Evolutionary conservation across 768 basidiomycete genomes (phyloP), one percentile per base, ranked within the genome.

Genomic region (Suillus alpinus): DNA sequence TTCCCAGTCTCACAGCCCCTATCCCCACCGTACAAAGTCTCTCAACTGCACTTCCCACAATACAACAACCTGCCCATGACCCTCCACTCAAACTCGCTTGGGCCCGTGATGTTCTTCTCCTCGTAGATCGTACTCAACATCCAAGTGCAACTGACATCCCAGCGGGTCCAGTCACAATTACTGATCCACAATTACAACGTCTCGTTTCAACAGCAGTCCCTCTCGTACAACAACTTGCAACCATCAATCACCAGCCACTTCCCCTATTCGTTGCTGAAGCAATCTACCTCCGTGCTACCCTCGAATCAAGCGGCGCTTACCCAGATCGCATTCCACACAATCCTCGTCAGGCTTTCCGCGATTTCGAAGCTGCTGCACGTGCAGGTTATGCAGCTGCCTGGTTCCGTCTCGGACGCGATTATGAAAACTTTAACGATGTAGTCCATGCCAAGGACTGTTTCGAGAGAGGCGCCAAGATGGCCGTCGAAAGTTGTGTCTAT

Each of bases 321-420:
- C 90, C 92, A 0, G 81, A 85, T 12, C 78, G 83, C 62, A 66
- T 91, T 23, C 78, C 78, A 0, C 84, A 83, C 60, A 91, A 91
- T 68, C 88, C 89, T 2, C 81, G 92, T 5, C 68, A 80, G 7
- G 94, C 96, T 1, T 98, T 98, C 76, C 81, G 92, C 26, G 94
- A 95, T 69, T 97, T 91, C 67, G 95, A 98, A 70, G 76, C 79
- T 1, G 86, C 92, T 2, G 95, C 94, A 0, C 80, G 91, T 29
- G 84, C 81, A 0, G 95, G 95, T 0, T 89, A 86, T 64, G 76
- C 80, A 3, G 76, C 83, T n/a, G 92, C 92, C 0, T 98, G 96
- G 95, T 97, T 95, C 76, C 82, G 88, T 29, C 81, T 98, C 0
- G 96, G 93, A 0, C 78, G 94, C 18, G 95, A 96, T 62, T 97